Evolutionary conservation across 1,284 basidiomycete genomes (phyloP).

Genomic region (Ceratobasidium sp.): DNA sequence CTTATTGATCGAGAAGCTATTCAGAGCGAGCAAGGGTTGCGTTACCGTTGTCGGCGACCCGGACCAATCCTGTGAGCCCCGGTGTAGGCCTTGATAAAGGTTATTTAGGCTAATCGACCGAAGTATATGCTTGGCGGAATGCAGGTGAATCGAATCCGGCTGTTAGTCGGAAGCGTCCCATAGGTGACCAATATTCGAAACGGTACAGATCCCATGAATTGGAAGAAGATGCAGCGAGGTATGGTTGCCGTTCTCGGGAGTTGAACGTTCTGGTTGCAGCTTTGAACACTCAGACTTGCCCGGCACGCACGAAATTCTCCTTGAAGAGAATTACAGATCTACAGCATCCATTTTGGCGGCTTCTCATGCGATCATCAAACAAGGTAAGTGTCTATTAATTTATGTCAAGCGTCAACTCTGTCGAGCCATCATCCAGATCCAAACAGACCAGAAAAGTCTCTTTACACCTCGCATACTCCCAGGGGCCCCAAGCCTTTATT

Average conservation of each 20-base stretch:
- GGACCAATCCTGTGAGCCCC: slow-evolving; percentile 82
- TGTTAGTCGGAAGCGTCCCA: no score
- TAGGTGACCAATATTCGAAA: no score
- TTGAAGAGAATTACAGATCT: slow-evolving; percentile 92
- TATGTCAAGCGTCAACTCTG: no score
- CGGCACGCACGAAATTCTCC: slow-evolving; percentile 74
- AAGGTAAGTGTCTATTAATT: slow-evolving; percentile 68
- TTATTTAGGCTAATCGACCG: no score
- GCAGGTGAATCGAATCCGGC: slow-evolving; percentile 61
- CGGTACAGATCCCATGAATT: slow-evolving; percentile 74
- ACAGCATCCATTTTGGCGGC: slow-evolving; percentile 82
- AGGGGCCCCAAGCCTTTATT: slow-evolving; percentile 14
- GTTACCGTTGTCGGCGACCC: slow-evolving; percentile 93
- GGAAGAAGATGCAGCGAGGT: slow-evolving; percentile 82
- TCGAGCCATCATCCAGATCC: background rate
- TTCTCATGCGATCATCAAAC: slow-evolving; percentile 83
- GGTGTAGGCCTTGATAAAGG: slow-evolving; percentile 3
- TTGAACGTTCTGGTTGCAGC: background rate
- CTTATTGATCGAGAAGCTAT: slow-evolving; percentile 78
- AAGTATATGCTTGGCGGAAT: slow-evolving; percentile 90
- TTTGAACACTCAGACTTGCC: slow-evolving; percentile 69
- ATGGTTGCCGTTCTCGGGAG: slow-evolving; percentile 8
- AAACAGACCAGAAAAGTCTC: slow-evolving; percentile 11
- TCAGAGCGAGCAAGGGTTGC: slow-evolving; percentile 70
- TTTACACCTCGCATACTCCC: slow-evolving; percentile 22